These are phyloP conservation scores for Lophiotrema nucula DNA, from an alignment of 495 filamentous ascomycete species.

Conservation along the genomic window DNA sequence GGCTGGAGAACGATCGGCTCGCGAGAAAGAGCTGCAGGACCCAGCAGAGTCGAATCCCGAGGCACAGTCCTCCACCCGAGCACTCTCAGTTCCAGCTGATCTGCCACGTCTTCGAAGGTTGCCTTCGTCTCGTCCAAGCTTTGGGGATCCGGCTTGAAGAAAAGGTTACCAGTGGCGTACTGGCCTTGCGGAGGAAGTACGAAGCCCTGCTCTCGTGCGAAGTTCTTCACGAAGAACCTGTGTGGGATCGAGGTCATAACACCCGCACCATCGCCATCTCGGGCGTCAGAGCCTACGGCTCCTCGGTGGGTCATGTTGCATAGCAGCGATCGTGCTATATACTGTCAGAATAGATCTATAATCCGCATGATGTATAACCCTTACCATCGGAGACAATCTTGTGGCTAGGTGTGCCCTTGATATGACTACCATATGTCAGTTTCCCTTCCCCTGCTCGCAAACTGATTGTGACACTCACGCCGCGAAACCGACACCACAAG, in stretches of 20 bases:
- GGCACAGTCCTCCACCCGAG: slow-evolving; percentile 97
- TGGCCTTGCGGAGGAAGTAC: slow-evolving; percentile 84
- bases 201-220: slow-evolving; percentile 82
- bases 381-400: slow-evolving; percentile 99
- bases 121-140: slow-evolving; percentile 81
- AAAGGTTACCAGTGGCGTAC: slow-evolving; percentile 96
- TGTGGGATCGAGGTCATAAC: slow-evolving; percentile 99
- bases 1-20: slow-evolving; percentile 95
- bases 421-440: slow-evolving; percentile 62
- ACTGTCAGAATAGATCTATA: slow-evolving; percentile 9
- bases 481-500: slow-evolving; percentile 98
- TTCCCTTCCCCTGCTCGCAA: neutral
- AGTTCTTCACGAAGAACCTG: slow-evolving; percentile 98
- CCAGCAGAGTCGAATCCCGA: slow-evolving; percentile 85
- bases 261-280: slow-evolving; percentile 96
- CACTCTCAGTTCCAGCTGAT: slow-evolving; percentile 81
- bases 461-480: slow-evolving; percentile 62
- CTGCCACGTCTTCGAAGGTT: slow-evolving; percentile 89
- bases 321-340: slow-evolving; percentile 79
- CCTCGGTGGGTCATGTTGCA: slow-evolving; percentile 99
- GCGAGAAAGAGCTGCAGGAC: slow-evolving; percentile 86
- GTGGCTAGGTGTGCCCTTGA: slow-evolving; percentile 96
- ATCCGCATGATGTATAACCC: slow-evolving; percentile 26
- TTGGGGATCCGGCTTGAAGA: slow-evolving; percentile 95
- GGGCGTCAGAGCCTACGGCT: slow-evolving; percentile 94